A percentile compares a stretch with the other conserved stretches of the same genome.
Conservation (phyloP, 148 eudicot genomes). For the Nepenthes mirabilis region DNA sequence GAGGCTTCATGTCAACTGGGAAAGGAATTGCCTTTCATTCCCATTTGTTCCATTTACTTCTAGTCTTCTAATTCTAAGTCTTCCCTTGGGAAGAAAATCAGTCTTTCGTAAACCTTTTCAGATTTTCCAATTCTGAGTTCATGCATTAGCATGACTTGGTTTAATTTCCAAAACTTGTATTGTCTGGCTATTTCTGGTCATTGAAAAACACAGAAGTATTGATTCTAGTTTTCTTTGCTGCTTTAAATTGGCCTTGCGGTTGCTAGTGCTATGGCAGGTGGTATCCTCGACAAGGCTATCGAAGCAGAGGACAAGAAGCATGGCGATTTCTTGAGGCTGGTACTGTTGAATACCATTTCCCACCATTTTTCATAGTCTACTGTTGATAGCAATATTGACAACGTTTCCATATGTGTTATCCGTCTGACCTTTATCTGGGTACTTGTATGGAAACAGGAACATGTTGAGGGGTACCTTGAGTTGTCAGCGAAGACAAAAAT, state of each 20-base stretch:
- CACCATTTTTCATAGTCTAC: not conserved
- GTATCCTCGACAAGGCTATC: constrained; percentile 72
- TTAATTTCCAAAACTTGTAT: too few species aligned
- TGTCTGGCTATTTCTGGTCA: not conserved
- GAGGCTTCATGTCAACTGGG: too few species aligned
- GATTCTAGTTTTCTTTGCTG: not conserved
- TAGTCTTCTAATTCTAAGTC: too few species aligned
- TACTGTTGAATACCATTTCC: constrained; percentile 10
- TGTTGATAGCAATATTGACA: not conserved
- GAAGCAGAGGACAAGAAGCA: constrained; percentile 88
- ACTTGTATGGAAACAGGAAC: constrained; percentile 28
- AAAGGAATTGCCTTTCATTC: too few species aligned
- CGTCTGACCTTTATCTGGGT: constrained; percentile 3
- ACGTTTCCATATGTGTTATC: constrained; percentile 1
- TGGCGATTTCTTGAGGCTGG: constrained; percentile 78
- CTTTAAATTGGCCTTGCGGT: constrained; percentile 11
- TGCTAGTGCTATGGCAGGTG: constrained; percentile 70
- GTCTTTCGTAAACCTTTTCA: not conserved
- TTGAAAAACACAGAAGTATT: not conserved
- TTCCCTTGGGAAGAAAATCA: too few species aligned
- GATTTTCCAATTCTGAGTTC: not conserved
- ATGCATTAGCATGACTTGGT: too few species aligned
- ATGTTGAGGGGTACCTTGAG: constrained; percentile 86
- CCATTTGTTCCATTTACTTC: too few species aligned
- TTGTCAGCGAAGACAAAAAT: constrained; percentile 70